Evolutionary conservation across 352 stramenopile genomes (phyloP), one percentile per base, ranked within the genome.

Genomic region (Pythium vanterpoolii): DNA sequence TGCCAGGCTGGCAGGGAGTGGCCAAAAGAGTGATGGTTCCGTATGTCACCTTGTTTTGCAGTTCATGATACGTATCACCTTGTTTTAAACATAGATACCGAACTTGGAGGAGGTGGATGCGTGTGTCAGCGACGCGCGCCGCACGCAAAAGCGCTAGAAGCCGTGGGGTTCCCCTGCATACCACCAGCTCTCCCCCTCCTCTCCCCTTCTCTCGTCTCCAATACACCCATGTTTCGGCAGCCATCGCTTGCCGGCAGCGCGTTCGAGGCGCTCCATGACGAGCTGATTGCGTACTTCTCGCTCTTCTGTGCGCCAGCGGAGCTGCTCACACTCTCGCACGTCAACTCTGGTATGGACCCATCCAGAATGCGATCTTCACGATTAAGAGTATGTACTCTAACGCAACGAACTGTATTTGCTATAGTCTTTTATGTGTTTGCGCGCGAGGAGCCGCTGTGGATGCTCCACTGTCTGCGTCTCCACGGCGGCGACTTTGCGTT

Each of bases 391-490:
- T 42, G 34, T 42, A 7, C 7, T 5, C 34, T 42, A 16, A 42
- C 34, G 1, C 34, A n/a, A n/a, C n/a, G n/a, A n/a, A n/a, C n/a
- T n/a, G n/a, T n/a, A n/a, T 16, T 42, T 42, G 9, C 9, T 49
- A 1, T 50, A 90, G 82, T 88, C 18, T 82, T 93, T 64, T 90
- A 91, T 67, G 80, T 90, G 40, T 91, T 93, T 46, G 75, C 74
- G 40, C 75, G 82, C 50, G 83, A 93, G 61, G 79, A 93, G 36
- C 83, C 86, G 46, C 71, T 95, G 34, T 95, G 86, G 86, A 92
- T 91, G 79, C 64, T 74, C 46, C 81, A 91, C 44, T 91, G 85
- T 42, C 70, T 95, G 55, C 78, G 79, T 6, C 65, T 82, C 11
- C 80, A 93, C 48, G 68, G 66, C 30, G 86, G 86, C 2, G 70